Evolutionary conservation across 177 flowering plant species (phyloP).

Genomic region (Vitis hybrid): DNA sequence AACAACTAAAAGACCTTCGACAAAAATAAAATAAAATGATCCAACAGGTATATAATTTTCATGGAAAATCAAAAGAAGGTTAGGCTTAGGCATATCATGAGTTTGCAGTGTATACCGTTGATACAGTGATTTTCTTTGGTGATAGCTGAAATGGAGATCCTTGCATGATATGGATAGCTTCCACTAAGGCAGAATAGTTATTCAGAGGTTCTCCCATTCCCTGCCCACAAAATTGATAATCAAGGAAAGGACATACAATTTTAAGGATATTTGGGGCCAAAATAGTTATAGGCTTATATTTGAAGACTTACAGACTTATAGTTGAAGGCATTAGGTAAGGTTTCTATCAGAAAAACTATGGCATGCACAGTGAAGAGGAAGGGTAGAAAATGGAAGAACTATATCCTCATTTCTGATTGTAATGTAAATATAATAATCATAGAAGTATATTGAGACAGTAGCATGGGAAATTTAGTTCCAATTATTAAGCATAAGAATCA

Average conservation of each 20-base stretch:
- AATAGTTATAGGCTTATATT: neutral
- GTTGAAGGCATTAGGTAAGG: neutral
- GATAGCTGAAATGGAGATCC: conserved; percentile 80
- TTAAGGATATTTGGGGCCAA: neutral
- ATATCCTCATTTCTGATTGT: no score
- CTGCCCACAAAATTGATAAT: conserved; percentile 29
- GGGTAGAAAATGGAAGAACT: neutral
- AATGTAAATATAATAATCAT: no score
- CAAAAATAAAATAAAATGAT: neutral
- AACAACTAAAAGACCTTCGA: neutral
- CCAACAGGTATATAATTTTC: neutral
- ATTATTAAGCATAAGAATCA: no score
- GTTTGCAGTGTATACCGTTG: conserved; percentile 62
- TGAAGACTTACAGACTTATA: neutral
- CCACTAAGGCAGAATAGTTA: conserved; percentile 79
- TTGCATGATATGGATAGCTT: conserved; percentile 74
- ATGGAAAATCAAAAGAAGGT: neutral
- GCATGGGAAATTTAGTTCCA: no score
- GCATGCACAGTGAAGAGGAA: neutral
- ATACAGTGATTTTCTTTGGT: conserved; percentile 80
- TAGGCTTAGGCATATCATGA: neutral
- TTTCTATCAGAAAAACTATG: neutral
- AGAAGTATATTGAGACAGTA: no score
- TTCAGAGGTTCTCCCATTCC: conserved; percentile 99
- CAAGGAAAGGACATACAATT: neutral